Evolutionary conservation across 1,139 yeast genomes (phyloP).

Genomic region (Saccharomycopsis hybrid): DNA sequence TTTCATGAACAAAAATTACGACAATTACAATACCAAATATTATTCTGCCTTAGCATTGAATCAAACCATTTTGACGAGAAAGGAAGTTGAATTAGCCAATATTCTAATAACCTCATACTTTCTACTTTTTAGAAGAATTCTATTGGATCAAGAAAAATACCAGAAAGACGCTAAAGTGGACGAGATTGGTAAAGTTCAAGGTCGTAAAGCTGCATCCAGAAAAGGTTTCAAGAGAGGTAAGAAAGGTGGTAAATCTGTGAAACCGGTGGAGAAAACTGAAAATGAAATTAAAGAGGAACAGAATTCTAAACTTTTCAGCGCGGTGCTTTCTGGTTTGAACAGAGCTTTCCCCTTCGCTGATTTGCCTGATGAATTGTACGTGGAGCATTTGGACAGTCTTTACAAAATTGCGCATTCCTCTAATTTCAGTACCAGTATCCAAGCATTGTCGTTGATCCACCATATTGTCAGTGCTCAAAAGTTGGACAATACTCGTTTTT

Average conservation of each 20-base stretch:
- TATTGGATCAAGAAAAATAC: slow-evolving; percentile 60
- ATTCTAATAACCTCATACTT: slow-evolving; percentile 77
- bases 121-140: slow-evolving; percentile 74
- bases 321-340: slow-evolving; percentile 88
- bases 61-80: slow-evolving; percentile 81
- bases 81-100: slow-evolving; percentile 75
- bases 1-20: slow-evolving; percentile 64
- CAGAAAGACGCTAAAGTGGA: slow-evolving; percentile 29
- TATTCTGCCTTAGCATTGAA: slow-evolving; percentile 83
- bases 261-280: slow-evolving; percentile 57
- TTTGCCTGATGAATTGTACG: slow-evolving; percentile 65
- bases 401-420: slow-evolving; percentile 90
- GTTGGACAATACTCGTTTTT: slow-evolving; percentile 66
- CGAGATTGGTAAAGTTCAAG: slow-evolving; percentile 34
- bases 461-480: slow-evolving; percentile 61
- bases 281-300: slow-evolving; percentile 75
- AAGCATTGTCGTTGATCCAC: slow-evolving; percentile 78
- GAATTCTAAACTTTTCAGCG: slow-evolving; percentile 79
- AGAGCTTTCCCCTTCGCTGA: slow-evolving; percentile 93
- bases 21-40: slow-evolving; percentile 83
- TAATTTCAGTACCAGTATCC: slow-evolving; percentile 90
- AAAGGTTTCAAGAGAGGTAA: slow-evolving; percentile 49
- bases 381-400: slow-evolving; percentile 73
- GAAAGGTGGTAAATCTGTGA: slow-evolving; percentile 81
- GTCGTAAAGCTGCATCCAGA: slow-evolving; percentile 41